A percentile compares a stretch with the other conserved stretches of the same genome.
Conservation (phyloP, 129 eudicot species). For the Kitagawia praeruptora region DNA sequence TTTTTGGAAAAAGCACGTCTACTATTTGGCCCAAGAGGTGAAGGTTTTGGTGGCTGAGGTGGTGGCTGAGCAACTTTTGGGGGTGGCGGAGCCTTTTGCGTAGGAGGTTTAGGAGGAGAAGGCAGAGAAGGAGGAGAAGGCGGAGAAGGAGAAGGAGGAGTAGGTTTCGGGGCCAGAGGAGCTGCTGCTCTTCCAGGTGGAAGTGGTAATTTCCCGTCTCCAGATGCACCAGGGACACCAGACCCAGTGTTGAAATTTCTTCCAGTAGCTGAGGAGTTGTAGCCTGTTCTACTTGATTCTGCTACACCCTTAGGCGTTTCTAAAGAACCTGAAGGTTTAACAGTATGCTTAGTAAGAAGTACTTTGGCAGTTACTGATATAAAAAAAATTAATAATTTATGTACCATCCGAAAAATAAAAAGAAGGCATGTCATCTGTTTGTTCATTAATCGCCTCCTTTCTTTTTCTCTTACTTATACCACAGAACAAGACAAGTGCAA, state of each 20-base stretch:
- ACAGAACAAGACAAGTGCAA: conserved; percentile 34
- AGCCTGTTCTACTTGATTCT: conserved; percentile 19
- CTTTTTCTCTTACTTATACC: conserved; percentile 16
- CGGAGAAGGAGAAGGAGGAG: conserved; percentile 43
- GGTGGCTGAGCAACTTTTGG: conserved; percentile 39
- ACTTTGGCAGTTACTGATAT: background rate
- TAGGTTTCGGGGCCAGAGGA: conserved; percentile 36
- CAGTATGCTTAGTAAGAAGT: background rate
- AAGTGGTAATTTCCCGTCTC: conserved; percentile 34
- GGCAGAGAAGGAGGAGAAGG: conserved; percentile 33
- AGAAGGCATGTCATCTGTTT: conserved; percentile 39
- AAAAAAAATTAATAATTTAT: background rate
- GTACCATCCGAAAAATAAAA: conserved; percentile 33
- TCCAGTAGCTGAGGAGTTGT: conserved; percentile 9
- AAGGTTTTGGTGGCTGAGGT: conserved; percentile 62
- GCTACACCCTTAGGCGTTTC: conserved; percentile 16
- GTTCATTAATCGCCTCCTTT: conserved; percentile 21
- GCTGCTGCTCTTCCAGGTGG: conserved; percentile 55
- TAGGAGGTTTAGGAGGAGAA: conserved; percentile 47
- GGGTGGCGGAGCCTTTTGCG: conserved; percentile 64
- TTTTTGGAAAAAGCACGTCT: conserved; percentile 21
- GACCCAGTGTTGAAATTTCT: conserved; percentile 13
- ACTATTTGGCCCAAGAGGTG: conserved; percentile 32
- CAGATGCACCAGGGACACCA: conserved; percentile 13
- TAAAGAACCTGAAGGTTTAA: conserved; percentile 35